These are phyloP conservation scores for Glebionis coronaria DNA, from an alignment of 129 eudicot species.

Conservation along the genomic window DNA sequence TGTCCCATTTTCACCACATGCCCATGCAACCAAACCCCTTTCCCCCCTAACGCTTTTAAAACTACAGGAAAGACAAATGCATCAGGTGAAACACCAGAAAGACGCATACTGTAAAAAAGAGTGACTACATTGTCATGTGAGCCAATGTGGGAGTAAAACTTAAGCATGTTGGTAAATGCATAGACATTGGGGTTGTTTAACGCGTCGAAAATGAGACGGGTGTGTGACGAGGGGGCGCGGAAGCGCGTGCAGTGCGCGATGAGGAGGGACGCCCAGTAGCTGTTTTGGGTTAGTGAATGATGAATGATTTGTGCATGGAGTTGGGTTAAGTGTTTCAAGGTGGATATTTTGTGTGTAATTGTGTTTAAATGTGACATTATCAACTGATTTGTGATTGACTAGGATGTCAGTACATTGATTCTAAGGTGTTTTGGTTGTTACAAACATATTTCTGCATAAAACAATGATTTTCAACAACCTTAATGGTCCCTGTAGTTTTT, in stretches of 20 bases:
- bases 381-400: too few relatives aligned
- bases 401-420: too few relatives aligned
- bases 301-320: constrained; percentile 61
- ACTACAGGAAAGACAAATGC: constrained; percentile 60
- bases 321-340: constrained; percentile 41
- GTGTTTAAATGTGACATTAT: constrained; percentile 40
- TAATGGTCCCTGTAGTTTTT: too few relatives aligned
- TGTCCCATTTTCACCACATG: constrained; percentile 56
- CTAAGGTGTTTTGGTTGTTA: too few relatives aligned
- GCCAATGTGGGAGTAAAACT: constrained; percentile 47
- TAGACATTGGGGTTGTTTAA: constrained; percentile 40
- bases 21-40: constrained; percentile 46
- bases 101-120: constrained; percentile 42
- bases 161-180: constrained; percentile 66
- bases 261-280: constrained; percentile 59
- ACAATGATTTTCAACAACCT: too few relatives aligned
- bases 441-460: too few relatives aligned
- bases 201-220: constrained; percentile 50
- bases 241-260: constrained; percentile 63
- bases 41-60: constrained; percentile 50
- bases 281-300: constrained; percentile 34
- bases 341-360: constrained; percentile 28
- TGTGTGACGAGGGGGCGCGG: constrained; percentile 53
- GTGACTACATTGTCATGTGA: constrained; percentile 36
- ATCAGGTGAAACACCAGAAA: constrained; percentile 39